Percentiles rank a stretch among this genome's conserved stretches.
Conservation (phyloP, 495 filamentous ascomycete species). For the Cercophora sp. region DNA sequence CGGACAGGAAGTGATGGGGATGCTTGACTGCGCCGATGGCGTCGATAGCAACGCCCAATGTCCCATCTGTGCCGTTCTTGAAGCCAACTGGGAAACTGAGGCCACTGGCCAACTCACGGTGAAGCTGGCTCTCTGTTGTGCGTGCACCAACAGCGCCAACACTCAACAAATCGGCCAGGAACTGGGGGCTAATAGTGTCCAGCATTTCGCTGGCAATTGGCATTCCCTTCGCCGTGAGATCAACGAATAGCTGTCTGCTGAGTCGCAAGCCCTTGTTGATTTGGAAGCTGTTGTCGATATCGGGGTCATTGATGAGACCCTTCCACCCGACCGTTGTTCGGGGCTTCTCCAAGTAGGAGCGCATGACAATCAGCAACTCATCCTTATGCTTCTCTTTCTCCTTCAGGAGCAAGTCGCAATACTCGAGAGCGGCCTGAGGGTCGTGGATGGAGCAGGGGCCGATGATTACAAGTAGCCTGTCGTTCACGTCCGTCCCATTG, state of each 20-base stretch:
- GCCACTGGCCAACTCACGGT: conserved; percentile 91
- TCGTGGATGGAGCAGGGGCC: conserved; percentile 99
- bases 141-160: conserved; percentile 92
- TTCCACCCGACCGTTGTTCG: conserved; percentile 99
- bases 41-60: conserved; percentile 85
- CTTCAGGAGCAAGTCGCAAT: conserved; percentile 77
- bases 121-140: conserved; percentile 93
- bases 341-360: conserved; percentile 97
- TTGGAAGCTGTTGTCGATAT: conserved; percentile 97
- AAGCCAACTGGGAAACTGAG: conserved; percentile 97
- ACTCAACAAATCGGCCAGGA: conserved; percentile 88
- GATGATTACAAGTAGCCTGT: conserved; percentile 84
- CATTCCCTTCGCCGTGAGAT: conserved; percentile 92
- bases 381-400: conserved; percentile 87
- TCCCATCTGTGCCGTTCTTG: conserved; percentile 98
- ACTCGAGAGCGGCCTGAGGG: conserved; percentile 84
- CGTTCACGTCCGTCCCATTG: conserved; percentile 68
- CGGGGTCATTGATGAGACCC: conserved; percentile 97
- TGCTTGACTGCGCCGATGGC: conserved; percentile 92
- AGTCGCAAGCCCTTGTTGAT: conserved; percentile 95
- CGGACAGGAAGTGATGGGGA: conserved; percentile 96
- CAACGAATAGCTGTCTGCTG: conserved; percentile 88
- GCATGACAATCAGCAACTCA: conserved; percentile 94
- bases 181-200: conserved; percentile 98
- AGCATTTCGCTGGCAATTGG: conserved; percentile 98